Evolutionary conservation across 345 rosid species (phyloP).

Genomic region (Salix suchowensis): DNA sequence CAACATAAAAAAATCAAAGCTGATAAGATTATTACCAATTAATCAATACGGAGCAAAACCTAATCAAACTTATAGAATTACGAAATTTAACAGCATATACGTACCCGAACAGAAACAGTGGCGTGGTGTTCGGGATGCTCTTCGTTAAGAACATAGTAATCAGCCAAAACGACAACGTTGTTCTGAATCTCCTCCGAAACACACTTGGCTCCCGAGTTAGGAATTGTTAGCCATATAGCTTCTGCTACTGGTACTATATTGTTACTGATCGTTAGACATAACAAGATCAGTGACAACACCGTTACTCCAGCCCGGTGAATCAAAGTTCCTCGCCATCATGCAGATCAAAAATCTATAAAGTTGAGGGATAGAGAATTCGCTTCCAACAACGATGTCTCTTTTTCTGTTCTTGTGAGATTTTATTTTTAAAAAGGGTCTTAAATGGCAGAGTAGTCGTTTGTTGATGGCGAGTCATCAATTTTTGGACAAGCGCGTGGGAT

Average conservation of each 20-base stretch:
- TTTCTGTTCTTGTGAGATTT: too few relatives aligned
- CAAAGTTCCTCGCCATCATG: slow-evolving; percentile 10
- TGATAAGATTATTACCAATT: neutral
- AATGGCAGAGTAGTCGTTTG: too few relatives aligned
- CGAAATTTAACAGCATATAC: neutral
- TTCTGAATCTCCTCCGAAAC: slow-evolving; percentile 85
- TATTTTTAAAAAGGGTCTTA: too few relatives aligned
- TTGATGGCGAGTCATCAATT: too few relatives aligned
- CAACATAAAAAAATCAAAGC: neutral
- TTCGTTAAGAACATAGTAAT: slow-evolving; percentile 69
- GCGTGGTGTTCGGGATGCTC: slow-evolving; percentile 40
- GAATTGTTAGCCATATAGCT: slow-evolving; percentile 77
- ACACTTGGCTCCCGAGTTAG: slow-evolving; percentile 80
- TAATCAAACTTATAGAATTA: neutral
- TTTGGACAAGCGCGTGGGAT: slow-evolving; percentile 4
- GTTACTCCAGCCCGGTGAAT: slow-evolving; percentile 3
- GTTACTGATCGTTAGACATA: slow-evolving; percentile 15
- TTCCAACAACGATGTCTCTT: too few relatives aligned
- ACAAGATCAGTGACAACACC: slow-evolving; percentile 15
- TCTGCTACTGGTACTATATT: slow-evolving; percentile 36
- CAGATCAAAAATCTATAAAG: too few relatives aligned
- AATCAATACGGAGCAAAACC: neutral
- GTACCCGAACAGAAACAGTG: slow-evolving; percentile 56
- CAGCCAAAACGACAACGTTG: slow-evolving; percentile 76
- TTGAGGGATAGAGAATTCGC: neutral